Conservation (phyloP, 306 rosid species). For the Elaeagnus macrophylla region DNA sequence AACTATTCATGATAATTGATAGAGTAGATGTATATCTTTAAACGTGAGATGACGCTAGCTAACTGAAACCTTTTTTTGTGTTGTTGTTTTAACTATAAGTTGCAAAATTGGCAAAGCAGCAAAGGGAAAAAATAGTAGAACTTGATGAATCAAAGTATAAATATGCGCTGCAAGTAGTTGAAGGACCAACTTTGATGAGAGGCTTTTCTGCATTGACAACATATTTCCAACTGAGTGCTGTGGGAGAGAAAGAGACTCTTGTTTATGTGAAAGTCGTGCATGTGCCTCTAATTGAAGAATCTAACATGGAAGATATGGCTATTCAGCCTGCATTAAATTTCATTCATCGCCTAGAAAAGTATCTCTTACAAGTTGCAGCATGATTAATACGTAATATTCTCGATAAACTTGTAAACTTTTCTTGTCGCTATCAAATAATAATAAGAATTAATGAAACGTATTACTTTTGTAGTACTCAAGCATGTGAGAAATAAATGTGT, state of each 20-base stretch:
- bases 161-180: conserved; percentile 5
- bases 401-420: too few species aligned
- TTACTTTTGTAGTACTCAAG: too few species aligned
- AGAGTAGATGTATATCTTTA: too few species aligned
- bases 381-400: not conserved
- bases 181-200: conserved; percentile 10
- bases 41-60: too few species aligned
- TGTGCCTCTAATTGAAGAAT: not conserved
- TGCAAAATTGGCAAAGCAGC: not conserved
- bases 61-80: too few species aligned
- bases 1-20: too few species aligned
- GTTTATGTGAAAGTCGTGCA: conserved; percentile 6
- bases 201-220: conserved; percentile 12
- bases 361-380: not conserved
- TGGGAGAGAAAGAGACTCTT: conserved; percentile 15
- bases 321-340: conserved; percentile 1
- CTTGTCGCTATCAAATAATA: too few species aligned
- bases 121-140: conserved; percentile 16
- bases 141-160: conserved; percentile 7
- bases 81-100: not conserved
- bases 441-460: too few species aligned
- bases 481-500: too few species aligned
- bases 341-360: conserved; percentile 4
- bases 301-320: not conserved
- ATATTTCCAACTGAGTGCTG: conserved; percentile 3